Base-by-base conservation (phyloP, 148 eudicot species). In the Euryodendron excelsum region DNA sequence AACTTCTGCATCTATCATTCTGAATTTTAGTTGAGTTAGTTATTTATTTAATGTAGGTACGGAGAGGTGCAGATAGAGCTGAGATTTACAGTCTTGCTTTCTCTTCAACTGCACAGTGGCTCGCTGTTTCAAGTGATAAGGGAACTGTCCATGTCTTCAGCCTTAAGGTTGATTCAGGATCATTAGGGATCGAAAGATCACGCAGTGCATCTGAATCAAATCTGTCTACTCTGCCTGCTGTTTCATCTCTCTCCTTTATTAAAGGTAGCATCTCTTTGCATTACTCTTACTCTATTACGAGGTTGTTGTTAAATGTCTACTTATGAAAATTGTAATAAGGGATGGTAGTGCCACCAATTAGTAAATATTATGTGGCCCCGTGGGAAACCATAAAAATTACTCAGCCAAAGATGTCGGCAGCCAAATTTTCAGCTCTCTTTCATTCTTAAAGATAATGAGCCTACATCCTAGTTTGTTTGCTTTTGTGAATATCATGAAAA, bases 71-170 rank as follows among this genome's bases (percentile, higher is more conserved):
- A 9, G 89, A 87, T 65, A 86, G 86, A 76, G 97, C 97, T 27
- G 93, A 86, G 71, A 92, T 92, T 59, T 84, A 89, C 69, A 87
- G 92, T 79, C 81, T 92, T 75, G 92, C 93, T 14, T 90, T 92
- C 79, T 90, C 96, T 78, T 50, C 89, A 41, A 80, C 85, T 80
- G 93, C 90, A 4, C 87, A 86, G 48, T 90, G 96, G 96, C 76
- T 92, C 21, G 93, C 93, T 77, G 88, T 84, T 66, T 90, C 96
- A 52, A 92, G 96, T 84, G 87, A 88, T 65, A 85, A 83, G 79
- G 96, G 93, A 72, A 92, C 96, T 21, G 88, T 92, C 28, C 96
- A 92, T 79, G 93, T 92, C 59, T 92, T 92, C 73, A 80, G 78
- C 74, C 79, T 92, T 48, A 92, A 92, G 83, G 85, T 90, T 79